Conservation (phyloP, 2,329 filamentous ascomycete species). For the Cercospora zeina region DNA sequence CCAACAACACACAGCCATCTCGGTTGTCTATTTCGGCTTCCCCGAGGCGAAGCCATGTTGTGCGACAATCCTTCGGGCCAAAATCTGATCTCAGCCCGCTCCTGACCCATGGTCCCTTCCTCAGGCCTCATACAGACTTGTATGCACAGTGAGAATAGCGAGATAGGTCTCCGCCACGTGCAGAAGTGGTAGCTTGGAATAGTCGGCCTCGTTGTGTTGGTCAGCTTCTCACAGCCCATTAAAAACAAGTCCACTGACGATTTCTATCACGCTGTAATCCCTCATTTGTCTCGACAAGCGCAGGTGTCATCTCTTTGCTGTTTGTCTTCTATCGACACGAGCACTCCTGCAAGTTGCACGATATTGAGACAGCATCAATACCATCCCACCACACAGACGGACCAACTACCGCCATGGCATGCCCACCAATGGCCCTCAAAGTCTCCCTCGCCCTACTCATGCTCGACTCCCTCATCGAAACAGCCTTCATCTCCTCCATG, state of each 20-base stretch:
- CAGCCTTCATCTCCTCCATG: conserved; percentile 35
- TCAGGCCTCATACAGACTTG: background rate
- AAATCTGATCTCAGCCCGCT: conserved; percentile 6
- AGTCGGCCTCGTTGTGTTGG: background rate
- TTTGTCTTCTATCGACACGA: background rate
- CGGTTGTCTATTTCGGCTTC: conserved; percentile 3
- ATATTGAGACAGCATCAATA: background rate
- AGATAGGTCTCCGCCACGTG: background rate
- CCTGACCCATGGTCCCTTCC: conserved; percentile 3
- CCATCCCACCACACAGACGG: background rate
- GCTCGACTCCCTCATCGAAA: conserved; percentile 34
- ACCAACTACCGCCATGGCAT: conserved; percentile 14
- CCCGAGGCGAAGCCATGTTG: conserved; percentile 9
- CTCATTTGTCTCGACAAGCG: background rate
- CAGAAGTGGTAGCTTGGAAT: background rate
- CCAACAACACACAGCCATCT: conserved; percentile 2
- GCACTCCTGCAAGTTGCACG: background rate
- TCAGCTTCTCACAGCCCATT: background rate
- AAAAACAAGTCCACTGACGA: background rate
- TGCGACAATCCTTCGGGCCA: conserved; percentile 10
- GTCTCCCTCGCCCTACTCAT: conserved; percentile 30
- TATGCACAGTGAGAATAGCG: background rate
- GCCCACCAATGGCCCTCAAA: conserved; percentile 19
- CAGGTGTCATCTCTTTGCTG: background rate
- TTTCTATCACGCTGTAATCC: background rate